Percentiles rank a stretch among this genome's conserved stretches.
Evolutionary conservation across 257 asterid genomes (phyloP).

Genomic region (Jasminum sambac): DNA sequence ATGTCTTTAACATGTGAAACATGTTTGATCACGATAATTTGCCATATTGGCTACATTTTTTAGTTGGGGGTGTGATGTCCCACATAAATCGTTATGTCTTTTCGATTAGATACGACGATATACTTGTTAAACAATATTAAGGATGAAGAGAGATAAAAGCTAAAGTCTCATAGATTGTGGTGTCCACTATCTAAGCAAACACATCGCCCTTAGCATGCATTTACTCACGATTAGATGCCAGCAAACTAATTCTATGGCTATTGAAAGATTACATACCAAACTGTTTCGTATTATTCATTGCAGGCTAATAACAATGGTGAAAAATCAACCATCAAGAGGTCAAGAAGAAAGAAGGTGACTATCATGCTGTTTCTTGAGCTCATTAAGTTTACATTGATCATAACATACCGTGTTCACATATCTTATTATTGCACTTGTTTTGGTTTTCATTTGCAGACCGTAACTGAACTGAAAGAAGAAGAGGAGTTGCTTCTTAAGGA

Average conservation of each 20-base stretch:
- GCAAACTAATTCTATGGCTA: too few species aligned
- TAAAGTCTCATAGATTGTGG: background rate
- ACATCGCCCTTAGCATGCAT: background rate
- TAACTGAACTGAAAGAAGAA: slow-evolving; percentile 58
- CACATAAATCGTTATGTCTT: background rate
- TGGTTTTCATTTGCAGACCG: slow-evolving; percentile 40
- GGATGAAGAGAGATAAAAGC: background rate
- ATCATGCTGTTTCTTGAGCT: background rate
- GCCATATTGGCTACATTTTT: background rate
- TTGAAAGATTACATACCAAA: background rate
- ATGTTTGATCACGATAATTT: background rate
- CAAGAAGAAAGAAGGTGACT: slow-evolving; percentile 64
- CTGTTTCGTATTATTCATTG: slow-evolving; percentile 12
- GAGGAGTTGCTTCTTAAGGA: slow-evolving; percentile 50
- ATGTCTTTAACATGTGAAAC: background rate
- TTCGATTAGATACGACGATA: background rate
- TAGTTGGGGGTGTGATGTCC: background rate
- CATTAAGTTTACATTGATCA: background rate
- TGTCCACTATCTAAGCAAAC: background rate
- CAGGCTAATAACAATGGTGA: slow-evolving; percentile 40
- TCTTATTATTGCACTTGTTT: background rate
- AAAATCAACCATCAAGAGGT: slow-evolving; percentile 43
- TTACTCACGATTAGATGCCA: too few species aligned
- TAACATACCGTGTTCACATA: background rate
- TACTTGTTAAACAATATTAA: background rate